A percentile compares a stretch with the other conserved stretches of the same genome.
These are phyloP conservation scores for Leucogyrophana mollusca DNA, from an alignment of 768 basidiomycete species.

Conservation along the genomic window DNA sequence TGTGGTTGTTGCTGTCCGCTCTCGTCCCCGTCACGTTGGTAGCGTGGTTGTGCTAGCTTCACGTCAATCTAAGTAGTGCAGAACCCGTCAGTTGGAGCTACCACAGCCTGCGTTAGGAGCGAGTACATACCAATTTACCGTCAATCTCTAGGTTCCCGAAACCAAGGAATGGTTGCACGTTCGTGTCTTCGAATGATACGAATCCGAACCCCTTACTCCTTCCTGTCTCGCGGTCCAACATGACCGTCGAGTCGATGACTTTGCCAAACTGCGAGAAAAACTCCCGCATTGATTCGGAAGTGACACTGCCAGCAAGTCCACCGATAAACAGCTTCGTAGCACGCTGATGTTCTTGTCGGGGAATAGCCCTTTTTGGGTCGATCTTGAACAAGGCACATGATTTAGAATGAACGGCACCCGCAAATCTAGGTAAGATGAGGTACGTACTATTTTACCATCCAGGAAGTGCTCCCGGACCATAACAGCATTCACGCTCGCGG, in stretches of 20 bases:
- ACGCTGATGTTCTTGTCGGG: slow-evolving; percentile 90
- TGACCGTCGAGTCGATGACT: slow-evolving; percentile 97
- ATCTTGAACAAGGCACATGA: slow-evolving; percentile 57
- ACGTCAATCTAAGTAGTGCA: slow-evolving; percentile 78
- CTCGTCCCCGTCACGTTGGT: slow-evolving; percentile 67
- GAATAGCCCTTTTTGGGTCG: slow-evolving; percentile 99
- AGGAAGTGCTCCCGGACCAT: slow-evolving; percentile 94
- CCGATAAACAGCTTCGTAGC: slow-evolving; percentile 97
- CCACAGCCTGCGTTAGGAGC: not conserved
- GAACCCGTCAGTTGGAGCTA: not conserved
- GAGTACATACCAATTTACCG: slow-evolving; percentile 79
- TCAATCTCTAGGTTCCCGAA: slow-evolving; percentile 91
- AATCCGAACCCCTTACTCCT: slow-evolving; percentile 98
- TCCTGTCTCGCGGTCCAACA: slow-evolving; percentile 95
- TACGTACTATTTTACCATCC: slow-evolving; percentile 93
- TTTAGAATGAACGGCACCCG: slow-evolving; percentile 6
- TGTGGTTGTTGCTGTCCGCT: slow-evolving; percentile 22
- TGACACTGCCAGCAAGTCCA: slow-evolving; percentile 87
- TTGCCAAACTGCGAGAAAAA: slow-evolving; percentile 94
- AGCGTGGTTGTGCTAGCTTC: slow-evolving; percentile 91
- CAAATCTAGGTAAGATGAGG: slow-evolving; percentile 21
- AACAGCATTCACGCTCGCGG: slow-evolving; percentile 90
- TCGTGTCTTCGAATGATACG: slow-evolving; percentile 92
- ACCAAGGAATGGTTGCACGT: slow-evolving; percentile 85
- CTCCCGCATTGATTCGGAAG: slow-evolving; percentile 88